These are phyloP conservation scores for Senna tora DNA, from an alignment of 306 rosid species.

Conservation along the genomic window DNA sequence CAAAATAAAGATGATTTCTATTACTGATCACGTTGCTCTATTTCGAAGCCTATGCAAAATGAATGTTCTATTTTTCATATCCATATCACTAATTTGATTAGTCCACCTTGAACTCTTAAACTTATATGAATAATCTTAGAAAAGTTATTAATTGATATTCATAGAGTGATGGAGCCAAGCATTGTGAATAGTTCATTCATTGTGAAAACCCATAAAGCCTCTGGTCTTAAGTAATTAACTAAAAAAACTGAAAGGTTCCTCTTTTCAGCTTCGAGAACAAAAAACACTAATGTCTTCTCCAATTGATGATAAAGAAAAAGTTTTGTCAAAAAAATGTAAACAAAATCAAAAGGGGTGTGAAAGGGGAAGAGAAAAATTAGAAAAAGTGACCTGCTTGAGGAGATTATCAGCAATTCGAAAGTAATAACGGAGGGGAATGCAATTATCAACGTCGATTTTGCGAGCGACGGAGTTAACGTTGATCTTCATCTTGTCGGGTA, in stretches of 20 bases:
- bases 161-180: not conserved
- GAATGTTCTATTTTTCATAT: no score
- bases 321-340: not conserved
- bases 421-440: conserved; percentile 79
- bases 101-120: not conserved
- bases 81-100: not conserved
- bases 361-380: not conserved
- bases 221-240: not conserved
- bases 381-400: conserved; percentile 70
- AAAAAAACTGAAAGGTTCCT: not conserved
- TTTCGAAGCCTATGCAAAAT: no score
- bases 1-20: not conserved
- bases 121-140: not conserved
- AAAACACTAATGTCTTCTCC: conserved; percentile 37
- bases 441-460: conserved; percentile 73
- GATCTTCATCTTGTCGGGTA: conserved; percentile 63
- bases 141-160: not conserved
- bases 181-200: not conserved
- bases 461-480: conserved; percentile 65
- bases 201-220: not conserved
- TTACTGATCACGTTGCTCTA: not conserved
- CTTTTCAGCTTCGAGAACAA: not conserved
- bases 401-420: conserved; percentile 90
- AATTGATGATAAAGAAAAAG: conserved; percentile 8
- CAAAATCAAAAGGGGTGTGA: not conserved